These are phyloP conservation scores for Malassezia slooffiae DNA, from an alignment of 1,284 basidiomycete genomes.

Conservation along the genomic window DNA sequence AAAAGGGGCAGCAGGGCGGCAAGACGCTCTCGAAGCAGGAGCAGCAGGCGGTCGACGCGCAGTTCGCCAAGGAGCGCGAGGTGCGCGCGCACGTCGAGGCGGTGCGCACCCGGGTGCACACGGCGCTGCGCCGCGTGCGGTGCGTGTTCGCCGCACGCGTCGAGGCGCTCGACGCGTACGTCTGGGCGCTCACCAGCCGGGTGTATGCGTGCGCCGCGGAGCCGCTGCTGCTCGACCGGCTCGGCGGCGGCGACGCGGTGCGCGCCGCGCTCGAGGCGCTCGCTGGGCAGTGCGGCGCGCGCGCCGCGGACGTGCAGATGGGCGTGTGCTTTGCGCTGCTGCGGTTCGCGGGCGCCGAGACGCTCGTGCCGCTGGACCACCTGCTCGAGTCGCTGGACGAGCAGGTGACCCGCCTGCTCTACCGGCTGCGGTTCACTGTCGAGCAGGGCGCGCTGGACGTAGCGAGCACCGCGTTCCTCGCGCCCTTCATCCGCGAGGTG, in stretches of 20 bases:
- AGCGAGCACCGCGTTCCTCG: slow-evolving; percentile 70
- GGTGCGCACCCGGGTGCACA: slow-evolving; percentile 18
- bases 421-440: slow-evolving; percentile 69
- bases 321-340: slow-evolving; percentile 29
- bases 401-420: slow-evolving; percentile 72
- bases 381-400: slow-evolving; percentile 48
- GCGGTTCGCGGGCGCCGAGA: slow-evolving; percentile 27
- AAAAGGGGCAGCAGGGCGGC: slow-evolving; percentile 32
- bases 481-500: slow-evolving; percentile 65
- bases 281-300: neutral
- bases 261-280: slow-evolving; percentile 4
- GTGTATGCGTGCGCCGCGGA: too few relatives aligned
- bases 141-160: slow-evolving; percentile 25
- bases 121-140: slow-evolving; percentile 23
- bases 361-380: slow-evolving; percentile 31
- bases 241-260: neutral
- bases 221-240: slow-evolving; percentile 25
- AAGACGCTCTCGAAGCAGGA: slow-evolving; percentile 39
- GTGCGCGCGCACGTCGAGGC: slow-evolving; percentile 27
- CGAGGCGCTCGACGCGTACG: slow-evolving; percentile 25
- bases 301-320: slow-evolving; percentile 18
- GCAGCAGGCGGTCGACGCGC: slow-evolving; percentile 33
- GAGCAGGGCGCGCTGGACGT: slow-evolving; percentile 74
- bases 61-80: slow-evolving; percentile 30
- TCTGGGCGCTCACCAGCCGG: slow-evolving; percentile 25